Conservation (phyloP, 805 yeast genomes). For the Candida wancherniae region DNA sequence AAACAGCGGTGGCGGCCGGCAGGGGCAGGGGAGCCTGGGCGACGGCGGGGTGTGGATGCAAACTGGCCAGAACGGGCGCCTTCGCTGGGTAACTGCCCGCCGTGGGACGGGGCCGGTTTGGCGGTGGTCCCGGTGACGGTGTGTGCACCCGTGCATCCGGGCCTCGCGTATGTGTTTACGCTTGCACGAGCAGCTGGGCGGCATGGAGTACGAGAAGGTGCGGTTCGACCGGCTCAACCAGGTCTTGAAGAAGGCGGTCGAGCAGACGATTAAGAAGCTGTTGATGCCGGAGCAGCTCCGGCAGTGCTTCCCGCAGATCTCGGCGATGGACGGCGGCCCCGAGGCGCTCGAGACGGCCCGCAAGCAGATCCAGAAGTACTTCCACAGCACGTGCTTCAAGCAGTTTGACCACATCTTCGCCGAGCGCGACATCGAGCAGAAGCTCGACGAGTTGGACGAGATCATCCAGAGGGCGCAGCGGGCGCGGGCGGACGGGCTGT, state of each 20-base stretch:
- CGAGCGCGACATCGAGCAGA: constrained; percentile 42
- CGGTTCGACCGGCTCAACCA: constrained; percentile 47
- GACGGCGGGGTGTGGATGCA: no score
- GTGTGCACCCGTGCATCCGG: no score
- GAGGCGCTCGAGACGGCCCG: constrained; percentile 44
- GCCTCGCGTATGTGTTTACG: no score
- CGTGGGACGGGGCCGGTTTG: no score
- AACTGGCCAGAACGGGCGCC: no score
- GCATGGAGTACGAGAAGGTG: constrained; percentile 24
- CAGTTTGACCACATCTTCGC: constrained; percentile 53
- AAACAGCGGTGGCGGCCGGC: no score
- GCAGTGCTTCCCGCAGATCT: constrained; percentile 51
- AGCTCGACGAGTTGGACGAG: constrained; percentile 45
- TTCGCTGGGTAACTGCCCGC: no score
- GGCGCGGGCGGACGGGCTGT: constrained; percentile 18
- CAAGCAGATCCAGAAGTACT: constrained; percentile 47
- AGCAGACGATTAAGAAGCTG: constrained; percentile 46
- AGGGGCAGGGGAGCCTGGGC: no score
- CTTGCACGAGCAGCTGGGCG: no score
- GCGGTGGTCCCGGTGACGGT: no score
- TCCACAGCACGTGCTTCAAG: constrained; percentile 43
- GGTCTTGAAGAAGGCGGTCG: constrained; percentile 50
- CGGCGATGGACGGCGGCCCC: constrained; percentile 43
- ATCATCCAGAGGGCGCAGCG: constrained; percentile 39
- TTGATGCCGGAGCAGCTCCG: constrained; percentile 47